Evolutionary conservation across 2,329 filamentous ascomycete genomes (phyloP), one percentile per base, ranked within the genome.

Genomic region (Nemania sp.): DNA sequence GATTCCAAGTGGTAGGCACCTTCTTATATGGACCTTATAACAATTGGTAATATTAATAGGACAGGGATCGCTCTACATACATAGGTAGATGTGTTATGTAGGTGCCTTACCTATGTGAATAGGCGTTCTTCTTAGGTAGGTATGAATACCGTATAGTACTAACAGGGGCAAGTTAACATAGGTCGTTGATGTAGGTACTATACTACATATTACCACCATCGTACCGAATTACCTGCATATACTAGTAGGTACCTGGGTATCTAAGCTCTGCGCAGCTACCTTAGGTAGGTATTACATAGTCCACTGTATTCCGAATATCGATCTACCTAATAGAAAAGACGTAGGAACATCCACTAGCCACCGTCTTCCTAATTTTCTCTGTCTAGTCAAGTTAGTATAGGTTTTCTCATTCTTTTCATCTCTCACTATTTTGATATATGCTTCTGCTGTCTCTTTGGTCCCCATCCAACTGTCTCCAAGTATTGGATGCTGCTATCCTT

Each of bases 41-140:
- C 58, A 24, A 18, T 38, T 59, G 41, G 60, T 56, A 52, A 54
- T 67, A 67, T 54, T 53, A 26, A 67, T 53, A 64, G 35, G 35
- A 57, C 66, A 57, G 27, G 66, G 66, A 57, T 61, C 22, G 24
- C 20, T 27, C 20, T 13, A 10, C 18, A 49, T 49, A 11, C n/a
- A 49, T 7, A 22, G 3, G 27, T 54, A 32, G 32, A 11, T 8
- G 11, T 11, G 32, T 11, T 32, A 38, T 24, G 52, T 22, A 66
- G 27, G 38, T 58, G 54, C 35, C 45, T 58, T 45, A 45, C 18
- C 18, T 7, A n/a, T 32, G 22, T 35, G 43, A 62, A n/a, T n/a
- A n/a, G n/a, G n/a, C n/a, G n/a, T n/a, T n/a, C n/a, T n/a, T n/a
- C n/a, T n/a, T n/a, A n/a, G n/a, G n/a, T n/a, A n/a, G 52, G 43